Conservation (phyloP, 352 stramenopile genomes). For the Phytophthora lateralis region DNA sequence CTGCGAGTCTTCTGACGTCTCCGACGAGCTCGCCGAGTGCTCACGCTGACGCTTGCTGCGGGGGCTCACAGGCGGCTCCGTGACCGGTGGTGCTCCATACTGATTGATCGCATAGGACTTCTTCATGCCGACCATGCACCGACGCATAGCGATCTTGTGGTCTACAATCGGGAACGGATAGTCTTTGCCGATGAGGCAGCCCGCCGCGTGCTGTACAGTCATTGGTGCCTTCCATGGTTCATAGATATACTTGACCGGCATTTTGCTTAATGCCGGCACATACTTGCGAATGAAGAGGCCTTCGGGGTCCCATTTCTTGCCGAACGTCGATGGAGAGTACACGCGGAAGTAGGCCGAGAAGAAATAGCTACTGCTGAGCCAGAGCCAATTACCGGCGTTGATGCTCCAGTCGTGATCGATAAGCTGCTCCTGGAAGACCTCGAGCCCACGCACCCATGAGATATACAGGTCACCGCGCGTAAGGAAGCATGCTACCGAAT, state of each 20-base stretch:
- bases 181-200: conserved; percentile 91
- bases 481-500: conserved; percentile 98
- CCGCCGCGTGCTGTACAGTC: conserved; percentile 80
- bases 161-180: conserved; percentile 97
- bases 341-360: conserved; percentile 98
- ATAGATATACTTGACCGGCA: conserved; percentile 97
- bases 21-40: conserved; percentile 37
- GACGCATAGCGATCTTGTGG: conserved; percentile 89
- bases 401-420: conserved; percentile 97
- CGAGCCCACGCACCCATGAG: conserved; percentile 93
- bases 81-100: conserved; percentile 32
- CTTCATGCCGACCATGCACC: conserved; percentile 92
- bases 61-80: conserved; percentile 27
- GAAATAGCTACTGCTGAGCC: conserved; percentile 94
- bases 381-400: conserved; percentile 98
- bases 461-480: conserved; percentile 97
- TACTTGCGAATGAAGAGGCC: conserved; percentile 94
- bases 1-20: conserved; percentile 40
- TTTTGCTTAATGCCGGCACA: conserved; percentile 89
- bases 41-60: conserved; percentile 39
- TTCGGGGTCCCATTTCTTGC: conserved; percentile 96
- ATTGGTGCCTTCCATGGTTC: conserved; percentile 96
- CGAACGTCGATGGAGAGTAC: conserved; percentile 94
- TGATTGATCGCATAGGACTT: conserved; percentile 78
- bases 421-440: conserved; percentile 93